Evolutionary conservation across 1,284 basidiomycete genomes (phyloP).

Genomic region (Mycena sp.): DNA sequence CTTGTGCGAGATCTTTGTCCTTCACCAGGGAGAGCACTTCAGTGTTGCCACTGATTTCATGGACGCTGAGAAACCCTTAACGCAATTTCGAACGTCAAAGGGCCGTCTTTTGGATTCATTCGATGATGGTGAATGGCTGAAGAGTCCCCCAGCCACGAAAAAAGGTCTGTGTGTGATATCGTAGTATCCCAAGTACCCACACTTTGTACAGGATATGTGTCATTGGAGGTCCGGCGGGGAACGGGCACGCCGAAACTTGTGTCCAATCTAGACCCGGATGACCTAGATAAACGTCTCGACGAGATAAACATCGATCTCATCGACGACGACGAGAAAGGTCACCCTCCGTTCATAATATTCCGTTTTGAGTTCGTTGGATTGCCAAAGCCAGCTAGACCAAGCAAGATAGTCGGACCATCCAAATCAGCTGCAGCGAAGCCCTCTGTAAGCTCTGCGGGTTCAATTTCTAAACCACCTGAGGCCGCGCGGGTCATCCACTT

Average conservation of each 20-base stretch:
- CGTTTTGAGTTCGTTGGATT: neutral
- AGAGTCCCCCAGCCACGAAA: neutral
- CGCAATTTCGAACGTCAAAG: neutral
- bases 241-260: neutral
- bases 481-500: no score
- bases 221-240: conserved; percentile 5
- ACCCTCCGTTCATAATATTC: conserved; percentile 11
- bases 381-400: no score
- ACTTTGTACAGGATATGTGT: neutral
- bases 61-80: conserved; percentile 3
- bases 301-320: conserved; percentile 8
- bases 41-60: conserved; percentile 4
- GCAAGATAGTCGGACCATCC: no score
- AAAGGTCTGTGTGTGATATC: neutral
- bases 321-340: neutral
- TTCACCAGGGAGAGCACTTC: neutral
- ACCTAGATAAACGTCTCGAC: neutral
- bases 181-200: neutral
- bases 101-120: neutral
- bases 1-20: conserved; percentile 10
- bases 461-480: no score
- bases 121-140: neutral
- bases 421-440: neutral
- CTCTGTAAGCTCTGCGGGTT: neutral
- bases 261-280: neutral